phyloP scores from a whole-genome alignment of 1,284 basidiomycete genomes.

The Coniophora puteana region DNA sequence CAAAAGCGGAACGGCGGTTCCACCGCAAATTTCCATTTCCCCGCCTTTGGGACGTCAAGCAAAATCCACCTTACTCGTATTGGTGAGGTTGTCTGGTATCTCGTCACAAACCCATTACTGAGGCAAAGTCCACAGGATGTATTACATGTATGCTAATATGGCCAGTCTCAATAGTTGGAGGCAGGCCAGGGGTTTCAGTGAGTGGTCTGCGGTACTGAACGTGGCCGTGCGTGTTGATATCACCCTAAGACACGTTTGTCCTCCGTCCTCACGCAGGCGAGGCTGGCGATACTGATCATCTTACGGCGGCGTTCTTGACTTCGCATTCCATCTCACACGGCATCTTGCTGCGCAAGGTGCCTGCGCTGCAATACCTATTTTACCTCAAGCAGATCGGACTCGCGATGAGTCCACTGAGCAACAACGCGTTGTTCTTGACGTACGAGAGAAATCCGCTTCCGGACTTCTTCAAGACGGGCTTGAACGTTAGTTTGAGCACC shows the following conservation, averaged over 20 bases:
- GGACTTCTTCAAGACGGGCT: constrained; percentile 93
- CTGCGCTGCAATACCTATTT: constrained; percentile 90
- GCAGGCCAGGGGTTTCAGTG: constrained; percentile 85
- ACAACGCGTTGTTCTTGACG: constrained; percentile 95
- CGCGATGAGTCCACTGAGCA: constrained; percentile 97
- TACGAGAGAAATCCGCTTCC: constrained; percentile 98
- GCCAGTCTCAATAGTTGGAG: constrained; percentile 95
- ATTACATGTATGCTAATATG: constrained; percentile 98
- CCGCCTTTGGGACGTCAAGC: constrained; percentile 82
- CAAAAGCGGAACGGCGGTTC: constrained; percentile 87
- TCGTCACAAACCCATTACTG: neutral
- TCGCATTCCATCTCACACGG: constrained; percentile 99
- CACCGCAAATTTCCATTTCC: constrained; percentile 97
- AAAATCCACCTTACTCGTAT: constrained; percentile 94
- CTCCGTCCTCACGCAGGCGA: constrained; percentile 97
- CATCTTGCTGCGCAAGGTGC: constrained; percentile 95
- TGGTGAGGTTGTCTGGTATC: constrained; percentile 51
- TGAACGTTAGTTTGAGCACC: constrained; percentile 96
- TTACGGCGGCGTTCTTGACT: constrained; percentile 93
- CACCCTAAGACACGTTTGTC: constrained; percentile 82
- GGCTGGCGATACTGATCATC: constrained; percentile 97
- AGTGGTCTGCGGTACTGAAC: constrained; percentile 25
- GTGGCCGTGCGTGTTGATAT: constrained; percentile 1
- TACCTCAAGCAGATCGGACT: constrained; percentile 97
- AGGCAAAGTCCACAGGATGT: constrained; percentile 58